These are phyloP conservation scores for Helenozyma rhizophorensis DNA, from an alignment of 805 yeast species.

Conservation along the genomic window DNA sequence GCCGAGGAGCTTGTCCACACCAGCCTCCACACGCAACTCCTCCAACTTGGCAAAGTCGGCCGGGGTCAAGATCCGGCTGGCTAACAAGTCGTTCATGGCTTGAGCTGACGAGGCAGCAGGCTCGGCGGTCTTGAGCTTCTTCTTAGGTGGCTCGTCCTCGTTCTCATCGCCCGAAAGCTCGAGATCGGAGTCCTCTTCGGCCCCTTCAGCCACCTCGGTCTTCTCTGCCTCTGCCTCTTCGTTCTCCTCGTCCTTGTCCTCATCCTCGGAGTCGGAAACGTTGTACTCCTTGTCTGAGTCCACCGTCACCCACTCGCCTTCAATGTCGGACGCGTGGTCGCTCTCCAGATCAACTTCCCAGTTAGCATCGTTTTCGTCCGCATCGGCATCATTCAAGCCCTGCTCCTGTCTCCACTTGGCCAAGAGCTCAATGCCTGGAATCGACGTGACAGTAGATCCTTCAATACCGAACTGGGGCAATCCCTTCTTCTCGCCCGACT, in stretches of 20 bases:
- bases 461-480: slow-evolving; percentile 73
- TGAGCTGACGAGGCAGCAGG: slow-evolving; percentile 23
- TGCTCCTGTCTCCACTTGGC: slow-evolving; percentile 77
- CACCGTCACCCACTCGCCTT: slow-evolving; percentile 89
- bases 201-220: slow-evolving; percentile 11
- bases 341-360: slow-evolving; percentile 60
- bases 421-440: slow-evolving; percentile 88
- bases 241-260: slow-evolving; percentile 46
- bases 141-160: slow-evolving; percentile 26
- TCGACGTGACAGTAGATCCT: slow-evolving; percentile 54
- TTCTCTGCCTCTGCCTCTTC: slow-evolving; percentile 45
- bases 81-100: slow-evolving; percentile 51
- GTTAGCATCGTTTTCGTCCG: slow-evolving; percentile 49
- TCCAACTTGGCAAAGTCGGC: slow-evolving; percentile 96
- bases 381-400: slow-evolving; percentile 46
- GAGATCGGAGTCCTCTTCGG: slow-evolving; percentile 33
- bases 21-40: slow-evolving; percentile 81
- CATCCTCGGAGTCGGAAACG: slow-evolving; percentile 33
- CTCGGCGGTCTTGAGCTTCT: slow-evolving; percentile 22
- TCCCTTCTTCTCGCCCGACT: slow-evolving; percentile 47
- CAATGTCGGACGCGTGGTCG: slow-evolving; percentile 51
- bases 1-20: slow-evolving; percentile 76
- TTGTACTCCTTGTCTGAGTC: slow-evolving; percentile 77
- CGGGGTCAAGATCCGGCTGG: slow-evolving; percentile 85
- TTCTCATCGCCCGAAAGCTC: slow-evolving; percentile 16